Evolutionary conservation across 805 yeast species (phyloP).

Genomic region (Hyphopichia homilentoma): DNA sequence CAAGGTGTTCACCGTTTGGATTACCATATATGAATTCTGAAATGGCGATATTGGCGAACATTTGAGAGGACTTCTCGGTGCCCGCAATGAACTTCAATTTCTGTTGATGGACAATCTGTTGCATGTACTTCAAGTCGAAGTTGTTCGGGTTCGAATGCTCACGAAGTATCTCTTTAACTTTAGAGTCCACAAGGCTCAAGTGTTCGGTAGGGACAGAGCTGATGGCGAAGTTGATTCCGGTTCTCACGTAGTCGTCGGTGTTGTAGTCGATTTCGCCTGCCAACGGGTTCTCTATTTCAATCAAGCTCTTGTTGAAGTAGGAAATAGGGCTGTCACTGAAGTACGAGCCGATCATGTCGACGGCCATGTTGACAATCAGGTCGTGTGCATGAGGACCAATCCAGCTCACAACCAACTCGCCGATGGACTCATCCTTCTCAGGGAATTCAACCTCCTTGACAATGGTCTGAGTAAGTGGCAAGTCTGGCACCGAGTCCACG

Average conservation of each 20-base stretch:
- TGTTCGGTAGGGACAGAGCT: slow-evolving; percentile 74
- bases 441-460: slow-evolving; percentile 70
- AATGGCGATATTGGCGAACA: slow-evolving; percentile 64
- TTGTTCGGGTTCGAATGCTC: slow-evolving; percentile 47
- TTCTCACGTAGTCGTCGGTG: slow-evolving; percentile 69
- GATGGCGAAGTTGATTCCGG: slow-evolving; percentile 54
- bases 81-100: slow-evolving; percentile 57
- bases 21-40: slow-evolving; percentile 80
- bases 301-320: slow-evolving; percentile 62
- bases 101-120: slow-evolving; percentile 63
- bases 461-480: slow-evolving; percentile 36
- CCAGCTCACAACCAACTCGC: slow-evolving; percentile 74
- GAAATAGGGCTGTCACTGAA: slow-evolving; percentile 77
- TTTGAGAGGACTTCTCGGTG: slow-evolving; percentile 60
- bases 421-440: slow-evolving; percentile 81
- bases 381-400: slow-evolving; percentile 68
- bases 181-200: slow-evolving; percentile 50
- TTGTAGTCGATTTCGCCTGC: slow-evolving; percentile 68
- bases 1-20: slow-evolving; percentile 54
- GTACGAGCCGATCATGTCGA: slow-evolving; percentile 68
- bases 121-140: slow-evolving; percentile 63
- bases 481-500: slow-evolving; percentile 57
- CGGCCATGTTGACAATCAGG: slow-evolving; percentile 55
- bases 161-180: slow-evolving; percentile 47
- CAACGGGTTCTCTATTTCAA: slow-evolving; percentile 78